phyloP scores from a whole-genome alignment of 2,329 filamentous ascomycete species.

The Microdochium trichocladiopsis region DNA sequence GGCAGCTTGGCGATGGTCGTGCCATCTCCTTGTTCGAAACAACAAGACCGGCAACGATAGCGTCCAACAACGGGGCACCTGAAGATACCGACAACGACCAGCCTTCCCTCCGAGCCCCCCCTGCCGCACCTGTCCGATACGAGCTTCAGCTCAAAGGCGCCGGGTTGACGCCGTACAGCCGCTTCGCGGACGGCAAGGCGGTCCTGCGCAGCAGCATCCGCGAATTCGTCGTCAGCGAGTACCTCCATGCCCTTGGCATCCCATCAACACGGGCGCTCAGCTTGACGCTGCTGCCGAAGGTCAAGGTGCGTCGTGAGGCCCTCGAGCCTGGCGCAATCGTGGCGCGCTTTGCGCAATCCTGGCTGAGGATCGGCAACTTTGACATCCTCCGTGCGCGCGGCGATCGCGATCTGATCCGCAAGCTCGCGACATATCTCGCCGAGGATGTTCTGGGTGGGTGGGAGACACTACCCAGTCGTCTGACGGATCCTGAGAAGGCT shows the following conservation, averaged over 20 bases:
- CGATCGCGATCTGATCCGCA: conserved; percentile 67
- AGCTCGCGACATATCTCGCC: conserved; percentile 73
- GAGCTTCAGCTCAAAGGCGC: conserved; percentile 94
- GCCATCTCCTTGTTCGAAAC: conserved; percentile 93
- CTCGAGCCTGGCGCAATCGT: conserved; percentile 91
- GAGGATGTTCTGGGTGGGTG: conserved; percentile 85
- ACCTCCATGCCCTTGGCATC: conserved; percentile 76
- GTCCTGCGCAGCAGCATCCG: conserved; percentile 88
- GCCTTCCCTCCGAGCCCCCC: background rate
- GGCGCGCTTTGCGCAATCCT: conserved; percentile 80
- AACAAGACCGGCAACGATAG: conserved; percentile 61
- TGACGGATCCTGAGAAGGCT: conserved; percentile 43
- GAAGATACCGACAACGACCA: background rate
- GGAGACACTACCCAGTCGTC: conserved; percentile 66
- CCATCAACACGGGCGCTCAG: conserved; percentile 83
- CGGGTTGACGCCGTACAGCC: conserved; percentile 86
- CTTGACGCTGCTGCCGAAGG: conserved; percentile 67
- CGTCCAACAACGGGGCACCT: background rate
- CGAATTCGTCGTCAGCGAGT: conserved; percentile 90
- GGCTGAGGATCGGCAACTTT: conserved; percentile 92
- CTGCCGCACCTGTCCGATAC: conserved; percentile 48
- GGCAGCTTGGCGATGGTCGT: conserved; percentile 88
- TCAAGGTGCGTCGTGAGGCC: conserved; percentile 68
- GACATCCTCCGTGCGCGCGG: conserved; percentile 81
- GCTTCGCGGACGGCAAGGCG: conserved; percentile 93